A percentile compares a stretch with the other conserved stretches of the same genome.
Evolutionary conservation across 2,329 filamentous ascomycete genomes (phyloP).

Genomic region (Lomentospora prolificans): DNA sequence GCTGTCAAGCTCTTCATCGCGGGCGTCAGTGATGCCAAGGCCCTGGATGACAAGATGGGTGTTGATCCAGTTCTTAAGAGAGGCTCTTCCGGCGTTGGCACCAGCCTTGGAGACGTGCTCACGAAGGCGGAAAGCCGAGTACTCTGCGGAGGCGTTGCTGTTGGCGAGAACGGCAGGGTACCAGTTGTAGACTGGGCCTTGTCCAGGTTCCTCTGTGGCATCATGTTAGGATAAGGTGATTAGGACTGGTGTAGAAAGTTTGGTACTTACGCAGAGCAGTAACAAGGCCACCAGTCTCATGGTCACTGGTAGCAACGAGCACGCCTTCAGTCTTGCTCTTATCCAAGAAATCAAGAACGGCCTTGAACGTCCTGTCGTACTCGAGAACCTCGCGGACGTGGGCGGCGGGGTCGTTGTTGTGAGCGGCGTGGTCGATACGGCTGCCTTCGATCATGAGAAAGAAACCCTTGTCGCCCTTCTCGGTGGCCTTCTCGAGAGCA

Average conservation of each 20-base stretch:
- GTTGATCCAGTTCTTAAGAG: conserved; percentile 56
- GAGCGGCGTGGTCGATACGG: conserved; percentile 89
- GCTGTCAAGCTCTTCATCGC: conserved; percentile 57
- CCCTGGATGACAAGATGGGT: conserved; percentile 55
- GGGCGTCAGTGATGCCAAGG: conserved; percentile 68
- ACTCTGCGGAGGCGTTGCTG: conserved; percentile 69
- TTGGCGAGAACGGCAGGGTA: conserved; percentile 67
- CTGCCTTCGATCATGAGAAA: conserved; percentile 98
- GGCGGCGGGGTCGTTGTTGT: conserved; percentile 72
- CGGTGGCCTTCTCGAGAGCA: conserved; percentile 71
- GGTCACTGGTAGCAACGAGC: conserved; percentile 84
- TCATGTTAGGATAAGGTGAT: conserved; percentile 22
- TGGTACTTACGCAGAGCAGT: conserved; percentile 59
- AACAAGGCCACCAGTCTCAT: conserved; percentile 87
- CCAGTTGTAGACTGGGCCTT: conserved; percentile 59
- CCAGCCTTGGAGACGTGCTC: conserved; percentile 40
- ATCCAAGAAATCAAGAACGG: conserved; percentile 77
- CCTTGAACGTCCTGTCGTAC: conserved; percentile 78
- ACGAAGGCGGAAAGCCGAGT: conserved; percentile 53
- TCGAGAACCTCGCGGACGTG: conserved; percentile 90
- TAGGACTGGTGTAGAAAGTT: conserved; percentile 11
- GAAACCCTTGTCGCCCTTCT: conserved; percentile 81
- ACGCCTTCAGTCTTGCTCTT: conserved; percentile 64
- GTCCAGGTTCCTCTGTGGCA: conserved; percentile 35
- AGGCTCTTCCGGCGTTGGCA: conserved; percentile 20